phyloP scores from a whole-genome alignment of 305 asterid species.

The Withania somnifera region DNA sequence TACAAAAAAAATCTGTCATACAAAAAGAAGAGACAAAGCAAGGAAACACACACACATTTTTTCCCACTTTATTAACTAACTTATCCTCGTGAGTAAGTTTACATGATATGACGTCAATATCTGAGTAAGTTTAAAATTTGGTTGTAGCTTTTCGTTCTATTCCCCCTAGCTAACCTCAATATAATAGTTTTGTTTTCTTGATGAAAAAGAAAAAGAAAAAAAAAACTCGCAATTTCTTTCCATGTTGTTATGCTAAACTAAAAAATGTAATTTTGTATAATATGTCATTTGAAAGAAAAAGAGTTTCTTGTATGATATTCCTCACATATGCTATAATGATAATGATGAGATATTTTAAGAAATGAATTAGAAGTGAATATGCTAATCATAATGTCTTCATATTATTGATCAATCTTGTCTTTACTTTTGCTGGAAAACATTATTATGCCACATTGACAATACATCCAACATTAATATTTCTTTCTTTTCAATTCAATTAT shows the following conservation, averaged over 20 bases:
- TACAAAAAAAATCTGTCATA: no score
- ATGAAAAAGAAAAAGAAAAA: no score
- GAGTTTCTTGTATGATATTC: not conserved
- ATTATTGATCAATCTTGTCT: not conserved
- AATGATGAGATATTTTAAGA: not conserved
- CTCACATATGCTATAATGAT: not conserved
- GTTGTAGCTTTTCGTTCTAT: not conserved
- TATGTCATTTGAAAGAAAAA: not conserved
- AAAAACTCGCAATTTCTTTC: not conserved
- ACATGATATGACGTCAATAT: no score
- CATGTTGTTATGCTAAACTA: not conserved
- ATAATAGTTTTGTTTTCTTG: no score
- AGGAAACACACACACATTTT: no score
- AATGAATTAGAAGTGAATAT: not conserved
- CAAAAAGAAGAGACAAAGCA: no score
- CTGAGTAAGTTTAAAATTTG: not conserved
- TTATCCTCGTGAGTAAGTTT: no score
- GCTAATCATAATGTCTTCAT: not conserved
- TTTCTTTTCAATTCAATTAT: no score
- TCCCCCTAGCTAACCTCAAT: not conserved
- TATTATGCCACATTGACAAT: not conserved
- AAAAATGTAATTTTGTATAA: not conserved
- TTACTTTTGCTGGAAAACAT: not conserved
- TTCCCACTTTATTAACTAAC: no score
- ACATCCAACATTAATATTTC: not conserved